Base-by-base conservation (phyloP, 805 yeast genomes). In the Saccharomycopsis amapae region DNA sequence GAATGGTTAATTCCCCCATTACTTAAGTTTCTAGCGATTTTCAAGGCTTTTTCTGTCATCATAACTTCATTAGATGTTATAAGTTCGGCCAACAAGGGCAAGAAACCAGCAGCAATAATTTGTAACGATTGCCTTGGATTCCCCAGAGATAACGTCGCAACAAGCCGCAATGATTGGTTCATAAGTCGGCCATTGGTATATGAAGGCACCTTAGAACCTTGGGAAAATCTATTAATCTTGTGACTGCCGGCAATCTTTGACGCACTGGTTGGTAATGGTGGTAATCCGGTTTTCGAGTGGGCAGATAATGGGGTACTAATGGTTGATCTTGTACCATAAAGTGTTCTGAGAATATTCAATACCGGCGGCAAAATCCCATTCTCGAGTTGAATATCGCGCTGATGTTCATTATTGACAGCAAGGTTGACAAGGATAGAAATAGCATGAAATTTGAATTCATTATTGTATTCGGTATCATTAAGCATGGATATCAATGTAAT, bases 81-180 rank as follows among this genome's bases (percentile, higher is more conserved):
- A 7, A 50, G 17, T 26, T 50, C 53, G 36, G 45, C 44, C n/a
- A 50, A 23, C 25, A 42, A 22, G 12, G 50, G 45, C 15, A 50
- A 42, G 22, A 28, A 44, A 2, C 53, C 53, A 17, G 44, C 22
- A 30, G 38, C 47, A 15, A 50, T 36, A 10, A 50, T 38, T 38
- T 46, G 49, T 30, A 46, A 37, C n/a, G 48, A 36, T 31, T 42
- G 45, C 15, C 52, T 46, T 12, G 50, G 34, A 38, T 46, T 40
- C 4, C 48, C 50, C 3, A 45, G 43, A 6, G 38, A 34, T 20
- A 50, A 38, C 13, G 37, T 43, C 20, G 39, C 25, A 12, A 50
- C 20, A 15, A 50, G 38, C 5, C 38, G 26, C 22, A 50, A 37
- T 9, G 30, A 25, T n/a, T 32, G 15, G n/a, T 23, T 23, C n/a